A percentile compares a stretch with the other conserved stretches of the same genome.
These are phyloP conservation scores for Cytospora leucostoma DNA, from an alignment of 2,329 filamentous ascomycete species.

Conservation along the genomic window DNA sequence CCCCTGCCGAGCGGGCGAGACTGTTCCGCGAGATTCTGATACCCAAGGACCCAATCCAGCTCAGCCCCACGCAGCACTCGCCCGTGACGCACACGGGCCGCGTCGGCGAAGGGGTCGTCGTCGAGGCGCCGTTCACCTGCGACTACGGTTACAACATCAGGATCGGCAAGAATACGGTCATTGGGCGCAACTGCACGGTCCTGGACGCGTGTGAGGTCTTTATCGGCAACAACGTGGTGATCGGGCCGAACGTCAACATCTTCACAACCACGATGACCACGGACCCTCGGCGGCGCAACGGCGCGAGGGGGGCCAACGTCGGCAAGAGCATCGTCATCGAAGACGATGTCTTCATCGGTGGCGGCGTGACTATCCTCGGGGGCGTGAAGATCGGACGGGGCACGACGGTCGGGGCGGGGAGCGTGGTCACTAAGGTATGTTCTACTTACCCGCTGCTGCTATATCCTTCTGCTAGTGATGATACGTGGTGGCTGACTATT, in stretches of 20 bases:
- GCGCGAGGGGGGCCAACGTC: constrained; percentile 69
- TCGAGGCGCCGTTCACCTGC: constrained; percentile 88
- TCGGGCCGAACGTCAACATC: constrained; percentile 85
- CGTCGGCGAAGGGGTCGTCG: constrained; percentile 73
- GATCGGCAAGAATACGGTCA: constrained; percentile 80
- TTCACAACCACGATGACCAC: constrained; percentile 73
- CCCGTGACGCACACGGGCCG: constrained; percentile 57
- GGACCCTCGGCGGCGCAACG: constrained; percentile 72
- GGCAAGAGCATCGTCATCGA: constrained; percentile 76
- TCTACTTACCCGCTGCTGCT: not conserved
- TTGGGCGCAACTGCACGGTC: constrained; percentile 82
- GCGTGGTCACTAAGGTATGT: constrained; percentile 76
- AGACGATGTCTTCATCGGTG: constrained; percentile 82
- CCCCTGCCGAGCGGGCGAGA: constrained; percentile 65
- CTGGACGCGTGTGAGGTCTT: constrained; percentile 82
- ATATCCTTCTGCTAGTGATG: not conserved
- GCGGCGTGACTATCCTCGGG: constrained; percentile 74
- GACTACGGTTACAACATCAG: constrained; percentile 92
- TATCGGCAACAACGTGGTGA: constrained; percentile 75
- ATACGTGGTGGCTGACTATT: not conserved
- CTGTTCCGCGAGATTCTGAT: constrained; percentile 73
- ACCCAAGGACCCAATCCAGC: constrained; percentile 57
- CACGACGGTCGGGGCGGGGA: constrained; percentile 77
- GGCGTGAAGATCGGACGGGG: constrained; percentile 81
- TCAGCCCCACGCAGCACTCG: constrained; percentile 57